Percentiles rank a stretch among this genome's conserved stretches.
These are phyloP conservation scores for Pezicula rhizophila DNA, from an alignment of 2,329 filamentous ascomycete genomes.

Conservation along the genomic window DNA sequence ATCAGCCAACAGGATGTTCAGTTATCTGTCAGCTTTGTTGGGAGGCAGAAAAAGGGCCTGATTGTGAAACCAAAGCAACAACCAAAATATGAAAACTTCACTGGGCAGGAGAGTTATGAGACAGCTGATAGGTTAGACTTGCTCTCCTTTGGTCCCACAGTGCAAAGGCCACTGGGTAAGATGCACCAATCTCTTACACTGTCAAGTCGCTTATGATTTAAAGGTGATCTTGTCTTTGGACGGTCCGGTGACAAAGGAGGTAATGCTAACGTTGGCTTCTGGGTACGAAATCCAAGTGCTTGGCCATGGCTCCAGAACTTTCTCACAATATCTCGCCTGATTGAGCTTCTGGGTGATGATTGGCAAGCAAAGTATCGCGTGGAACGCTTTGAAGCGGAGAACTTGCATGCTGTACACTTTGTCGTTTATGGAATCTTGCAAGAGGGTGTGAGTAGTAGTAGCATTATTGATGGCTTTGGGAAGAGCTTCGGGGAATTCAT, in stretches of 20 bases:
- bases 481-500: slow-evolving; percentile 15
- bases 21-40: no score
- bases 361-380: background rate
- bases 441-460: slow-evolving; percentile 18
- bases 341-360: background rate
- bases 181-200: background rate
- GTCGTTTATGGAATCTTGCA: slow-evolving; percentile 20
- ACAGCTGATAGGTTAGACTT: no score
- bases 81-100: no score
- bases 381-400: background rate
- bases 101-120: no score
- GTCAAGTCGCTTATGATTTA: slow-evolving; percentile 6
- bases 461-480: slow-evolving; percentile 10
- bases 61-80: no score
- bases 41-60: no score
- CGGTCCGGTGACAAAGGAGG: slow-evolving; percentile 30
- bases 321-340: background rate
- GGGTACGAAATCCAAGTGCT: slow-evolving; percentile 14
- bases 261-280: slow-evolving; percentile 31
- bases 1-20: no score
- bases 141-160: no score
- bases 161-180: no score
- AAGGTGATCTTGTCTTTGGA: slow-evolving; percentile 21
- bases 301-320: background rate
- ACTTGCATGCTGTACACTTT: background rate